Conservation (phyloP, 345 rosid species). For the Murraya koenigii region DNA sequence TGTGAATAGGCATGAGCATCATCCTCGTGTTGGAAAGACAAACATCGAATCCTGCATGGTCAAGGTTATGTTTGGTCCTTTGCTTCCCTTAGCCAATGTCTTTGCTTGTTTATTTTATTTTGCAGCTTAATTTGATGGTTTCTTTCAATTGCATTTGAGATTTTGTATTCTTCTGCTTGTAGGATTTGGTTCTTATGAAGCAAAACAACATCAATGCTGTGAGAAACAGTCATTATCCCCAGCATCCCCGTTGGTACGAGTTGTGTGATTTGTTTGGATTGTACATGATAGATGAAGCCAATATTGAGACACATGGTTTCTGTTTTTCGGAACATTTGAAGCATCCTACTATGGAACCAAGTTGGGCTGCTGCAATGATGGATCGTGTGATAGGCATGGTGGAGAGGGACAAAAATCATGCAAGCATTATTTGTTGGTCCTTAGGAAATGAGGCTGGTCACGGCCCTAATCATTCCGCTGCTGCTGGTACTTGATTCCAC, state of each 20-base stretch:
- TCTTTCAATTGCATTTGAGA: neutral
- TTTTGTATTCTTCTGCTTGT: slow-evolving; percentile 23
- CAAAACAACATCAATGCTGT: slow-evolving; percentile 92
- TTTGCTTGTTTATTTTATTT: slow-evolving; percentile 8
- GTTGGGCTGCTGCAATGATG: slow-evolving; percentile 94
- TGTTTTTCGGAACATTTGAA: slow-evolving; percentile 66
- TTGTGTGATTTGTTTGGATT: slow-evolving; percentile 91
- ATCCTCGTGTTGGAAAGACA: slow-evolving; percentile 95
- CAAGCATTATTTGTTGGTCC: slow-evolving; percentile 91
- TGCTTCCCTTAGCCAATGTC: slow-evolving; percentile 11
- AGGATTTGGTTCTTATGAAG: slow-evolving; percentile 97
- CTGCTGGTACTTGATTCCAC: slow-evolving; percentile 60
- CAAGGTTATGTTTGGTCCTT: slow-evolving; percentile 51
- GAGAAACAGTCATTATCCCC: slow-evolving; percentile 98
- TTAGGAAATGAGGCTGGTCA: slow-evolving; percentile 93
- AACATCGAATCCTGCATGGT: slow-evolving; percentile 97
- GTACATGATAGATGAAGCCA: slow-evolving; percentile 99
- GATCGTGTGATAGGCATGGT: slow-evolving; percentile 98
- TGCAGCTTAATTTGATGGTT: slow-evolving; percentile 16
- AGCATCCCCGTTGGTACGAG: slow-evolving; percentile 98
- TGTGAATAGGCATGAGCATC: slow-evolving; percentile 98
- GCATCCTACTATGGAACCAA: slow-evolving; percentile 82
- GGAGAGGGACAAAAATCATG: slow-evolving; percentile 95
- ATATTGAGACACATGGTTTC: slow-evolving; percentile 98
- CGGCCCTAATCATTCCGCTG: slow-evolving; percentile 97